Conservation (phyloP, 148 eudicot species). For the Simmondsia chinensis region DNA sequence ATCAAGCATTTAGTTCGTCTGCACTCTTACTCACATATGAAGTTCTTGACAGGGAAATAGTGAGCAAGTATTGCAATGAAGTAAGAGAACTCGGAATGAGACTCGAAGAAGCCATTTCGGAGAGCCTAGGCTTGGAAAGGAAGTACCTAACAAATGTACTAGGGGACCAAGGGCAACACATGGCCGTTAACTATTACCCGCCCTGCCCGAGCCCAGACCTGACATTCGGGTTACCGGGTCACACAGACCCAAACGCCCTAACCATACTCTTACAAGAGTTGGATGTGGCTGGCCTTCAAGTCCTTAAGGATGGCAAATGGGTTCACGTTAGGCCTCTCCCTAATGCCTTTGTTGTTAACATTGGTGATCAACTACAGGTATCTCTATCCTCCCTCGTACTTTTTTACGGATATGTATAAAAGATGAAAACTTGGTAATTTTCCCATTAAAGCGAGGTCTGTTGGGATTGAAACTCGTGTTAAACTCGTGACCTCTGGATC, state of each 20-base stretch:
- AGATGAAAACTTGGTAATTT: too few relatives aligned
- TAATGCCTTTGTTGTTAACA: slow-evolving; percentile 71
- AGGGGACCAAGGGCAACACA: slow-evolving; percentile 88
- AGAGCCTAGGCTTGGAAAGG: slow-evolving; percentile 69
- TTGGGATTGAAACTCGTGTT: too few relatives aligned
- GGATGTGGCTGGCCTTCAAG: slow-evolving; percentile 71
- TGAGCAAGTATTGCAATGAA: slow-evolving; percentile 47
- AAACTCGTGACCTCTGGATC: too few relatives aligned
- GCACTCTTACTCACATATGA: neutral
- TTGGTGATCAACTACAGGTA: slow-evolving; percentile 89
- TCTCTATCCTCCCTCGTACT: too few relatives aligned
- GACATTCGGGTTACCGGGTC: slow-evolving; percentile 82
- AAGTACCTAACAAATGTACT: slow-evolving; percentile 35
- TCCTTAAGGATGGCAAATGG: slow-evolving; percentile 70
- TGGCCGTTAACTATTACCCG: slow-evolving; percentile 91
- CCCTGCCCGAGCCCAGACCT: slow-evolving; percentile 83
- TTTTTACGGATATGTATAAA: too few relatives aligned
- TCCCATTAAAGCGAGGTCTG: too few relatives aligned
- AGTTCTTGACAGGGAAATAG: slow-evolving; percentile 35
- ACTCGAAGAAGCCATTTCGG: slow-evolving; percentile 64
- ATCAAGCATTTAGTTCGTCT: neutral
- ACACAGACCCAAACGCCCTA: slow-evolving; percentile 89
- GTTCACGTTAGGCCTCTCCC: slow-evolving; percentile 65
- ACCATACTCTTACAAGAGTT: slow-evolving; percentile 82
- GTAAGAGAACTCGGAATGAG: slow-evolving; percentile 60